A percentile compares a stretch with the other conserved stretches of the same genome.
phyloP scores from a whole-genome alignment of 2,329 filamentous ascomycete genomes.

The Rutstroemia sydowiana region DNA sequence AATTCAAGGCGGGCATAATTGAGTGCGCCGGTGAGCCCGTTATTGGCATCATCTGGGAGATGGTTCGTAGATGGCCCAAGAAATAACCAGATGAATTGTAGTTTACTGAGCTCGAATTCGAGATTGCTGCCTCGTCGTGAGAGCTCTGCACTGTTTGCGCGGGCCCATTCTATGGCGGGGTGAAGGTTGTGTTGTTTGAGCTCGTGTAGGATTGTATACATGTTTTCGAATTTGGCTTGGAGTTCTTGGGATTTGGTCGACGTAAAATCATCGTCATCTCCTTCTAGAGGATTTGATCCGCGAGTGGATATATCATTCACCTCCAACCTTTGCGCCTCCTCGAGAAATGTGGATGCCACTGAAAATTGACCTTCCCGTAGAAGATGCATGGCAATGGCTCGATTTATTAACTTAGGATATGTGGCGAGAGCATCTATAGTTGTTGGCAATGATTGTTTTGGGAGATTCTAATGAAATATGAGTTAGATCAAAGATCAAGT shows the following conservation, averaged over 20 bases:
- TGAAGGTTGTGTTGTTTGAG: constrained; percentile 67
- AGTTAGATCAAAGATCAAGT: constrained; percentile 4
- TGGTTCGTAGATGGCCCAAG: constrained; percentile 51
- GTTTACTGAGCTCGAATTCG: constrained; percentile 85
- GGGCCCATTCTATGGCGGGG: constrained; percentile 84
- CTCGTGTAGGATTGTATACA: constrained; percentile 83
- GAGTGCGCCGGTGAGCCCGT: constrained; percentile 59
- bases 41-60: constrained; percentile 44
- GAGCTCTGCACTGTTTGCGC: constrained; percentile 59
- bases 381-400: constrained; percentile 93
- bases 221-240: constrained; percentile 74
- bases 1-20: constrained; percentile 72
- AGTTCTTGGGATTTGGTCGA: constrained; percentile 58
- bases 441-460: constrained; percentile 58
- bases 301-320: background rate
- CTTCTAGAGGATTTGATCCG: constrained; percentile 25
- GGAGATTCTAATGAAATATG: constrained; percentile 24
- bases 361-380: constrained; percentile 89
- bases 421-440: constrained; percentile 74
- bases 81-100: constrained; percentile 88
- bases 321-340: constrained; percentile 50
- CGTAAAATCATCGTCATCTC: constrained; percentile 37
- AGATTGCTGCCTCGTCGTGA: constrained; percentile 83
- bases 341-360: constrained; percentile 78
- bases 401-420: constrained; percentile 73